A percentile compares a stretch with the other conserved stretches of the same genome.
phyloP scores from a whole-genome alignment of 805 yeast species.

The Komagataella populi region DNA sequence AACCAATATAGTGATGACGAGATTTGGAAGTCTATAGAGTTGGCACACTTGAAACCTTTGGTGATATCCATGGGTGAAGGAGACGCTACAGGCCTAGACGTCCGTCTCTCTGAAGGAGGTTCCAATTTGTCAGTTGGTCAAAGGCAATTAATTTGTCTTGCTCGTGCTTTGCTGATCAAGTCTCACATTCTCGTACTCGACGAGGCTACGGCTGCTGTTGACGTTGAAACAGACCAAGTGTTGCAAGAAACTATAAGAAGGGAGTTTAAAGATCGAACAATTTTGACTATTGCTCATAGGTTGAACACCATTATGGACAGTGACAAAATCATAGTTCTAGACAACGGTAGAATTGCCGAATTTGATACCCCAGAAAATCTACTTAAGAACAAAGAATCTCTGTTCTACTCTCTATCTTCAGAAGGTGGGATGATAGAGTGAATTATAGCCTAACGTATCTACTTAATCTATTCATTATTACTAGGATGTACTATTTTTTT shows the following conservation, averaged over 20 bases:
- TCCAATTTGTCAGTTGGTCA: slow-evolving; percentile 83
- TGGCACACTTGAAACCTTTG: slow-evolving; percentile 66
- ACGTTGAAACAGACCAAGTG: slow-evolving; percentile 69
- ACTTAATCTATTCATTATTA: neutral
- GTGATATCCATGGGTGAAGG: slow-evolving; percentile 31
- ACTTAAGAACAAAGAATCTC: slow-evolving; percentile 48
- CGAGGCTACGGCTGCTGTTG: slow-evolving; percentile 86
- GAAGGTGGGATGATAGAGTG: slow-evolving; percentile 48
- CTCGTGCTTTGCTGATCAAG: slow-evolving; percentile 59
- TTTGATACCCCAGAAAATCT: slow-evolving; percentile 61
- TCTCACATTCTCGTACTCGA: slow-evolving; percentile 57
- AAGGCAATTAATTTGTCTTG: slow-evolving; percentile 73
- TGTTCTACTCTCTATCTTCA: slow-evolving; percentile 70
- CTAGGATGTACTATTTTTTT: slow-evolving; percentile 1
- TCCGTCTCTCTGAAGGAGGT: slow-evolving; percentile 19
- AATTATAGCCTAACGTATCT: slow-evolving; percentile 1
- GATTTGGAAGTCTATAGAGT: slow-evolving; percentile 69
- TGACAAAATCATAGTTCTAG: slow-evolving; percentile 64
- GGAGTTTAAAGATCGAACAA: slow-evolving; percentile 66
- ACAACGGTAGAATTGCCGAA: slow-evolving; percentile 63
- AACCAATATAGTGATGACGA: slow-evolving; percentile 53
- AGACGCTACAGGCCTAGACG: slow-evolving; percentile 12
- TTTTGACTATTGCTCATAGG: slow-evolving; percentile 77
- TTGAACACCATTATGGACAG: slow-evolving; percentile 73
- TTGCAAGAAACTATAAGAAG: slow-evolving; percentile 67